Evolutionary conservation across 371 early-diverging fungal genomes (phyloP), one percentile per base, ranked within the genome.

Genomic region (Nematocida minor): DNA sequence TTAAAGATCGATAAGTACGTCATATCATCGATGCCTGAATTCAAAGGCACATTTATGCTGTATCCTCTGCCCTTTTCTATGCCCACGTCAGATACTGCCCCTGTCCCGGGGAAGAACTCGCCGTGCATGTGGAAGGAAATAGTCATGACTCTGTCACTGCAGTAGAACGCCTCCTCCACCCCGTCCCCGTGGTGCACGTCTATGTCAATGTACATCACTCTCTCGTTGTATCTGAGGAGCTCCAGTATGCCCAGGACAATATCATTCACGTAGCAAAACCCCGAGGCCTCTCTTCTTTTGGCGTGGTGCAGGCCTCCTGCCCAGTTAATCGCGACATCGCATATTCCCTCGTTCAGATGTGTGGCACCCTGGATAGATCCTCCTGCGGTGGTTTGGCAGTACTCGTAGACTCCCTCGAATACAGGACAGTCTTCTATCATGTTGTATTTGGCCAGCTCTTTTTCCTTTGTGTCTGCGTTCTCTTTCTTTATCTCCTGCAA

Each of bases 161-260:
- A 87, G 69, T 91, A 91, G 81, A 94, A 94, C 7, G 94, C 94
- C 83, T 94, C 87, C 78, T 86, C 93, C 2, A 94, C 95, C 46
- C 94, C 95, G 81, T 94, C 95, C 25, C 95, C 95, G 80, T 94
- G 95, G 83, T 94, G 95, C 67, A 93, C 90, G 82, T 94, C 95
- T 79, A 93, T 93, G 79, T 94, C 95, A 18, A 94, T 88, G 80
- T 94, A 94, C 9, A 94, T 84, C 0, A 94, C 92, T 32, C 93
- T 88, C 47, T 64, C 54, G 54, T 85, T 82, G 66, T 82, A 87
- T 87, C 91, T 87, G 38, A 95, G 84, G 20, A 95, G 84, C 80
- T 94, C 91, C 66, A 91, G 85, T 36, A 91, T 92, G 3, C 90
- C 91, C 36, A 94, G 85, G 0, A 94, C 94, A 82, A 94, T 94